Base-by-base conservation (phyloP, 2,329 filamentous ascomycete genomes). In the Trichoderma polysporum region DNA sequence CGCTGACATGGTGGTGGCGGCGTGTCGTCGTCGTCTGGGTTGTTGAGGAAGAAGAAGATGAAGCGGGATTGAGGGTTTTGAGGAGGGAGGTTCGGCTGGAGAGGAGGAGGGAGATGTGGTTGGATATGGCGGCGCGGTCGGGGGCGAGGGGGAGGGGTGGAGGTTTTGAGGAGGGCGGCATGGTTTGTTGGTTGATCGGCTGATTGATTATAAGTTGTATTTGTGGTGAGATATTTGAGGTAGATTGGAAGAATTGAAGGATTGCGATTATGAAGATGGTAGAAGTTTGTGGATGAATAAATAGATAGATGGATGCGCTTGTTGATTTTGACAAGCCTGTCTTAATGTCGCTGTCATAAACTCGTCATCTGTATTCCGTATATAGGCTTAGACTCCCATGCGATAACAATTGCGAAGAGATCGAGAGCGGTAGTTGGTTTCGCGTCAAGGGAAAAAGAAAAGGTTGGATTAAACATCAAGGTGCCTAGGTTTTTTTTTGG, bases 61-160 rank as follows among this genome's bases (percentile, higher is more conserved):
- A 69, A 58, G 69, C 69, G 57, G 75, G 72, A 39, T 72, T 73
- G 69, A 76, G 74, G 27, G 72, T 73, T 22, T 74, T 71, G 22
- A 80, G 74, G 65, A 81, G 71, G 31, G 74, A 73, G 4, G 76
- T 71, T 66, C 76, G 77, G 10, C 76, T 74, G 61, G 80, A 71
- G 45, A 79, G 70, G 70, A 77, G 74, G 61, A 83, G 75, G 66
- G 79, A 77, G 66, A 83, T 78, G 68, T 76, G 76, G 76, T 83
- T 83, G 68, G 79, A 74, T 57, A 81, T 71, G 65, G 77, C 73
- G 70, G 76, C 76, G 73, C 74, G 75, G 72, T 81, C 74, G 65
- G 77, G 70, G 27, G 79, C 78, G 56, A 77, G 73, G 56, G 80
- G 79, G 56, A 78, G 76, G 60, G 72, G 71, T 1, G 72, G 25